These are phyloP conservation scores for Pseudogymnoascus sp. DNA, from an alignment of 2,329 filamentous ascomycete species.

Conservation along the genomic window DNA sequence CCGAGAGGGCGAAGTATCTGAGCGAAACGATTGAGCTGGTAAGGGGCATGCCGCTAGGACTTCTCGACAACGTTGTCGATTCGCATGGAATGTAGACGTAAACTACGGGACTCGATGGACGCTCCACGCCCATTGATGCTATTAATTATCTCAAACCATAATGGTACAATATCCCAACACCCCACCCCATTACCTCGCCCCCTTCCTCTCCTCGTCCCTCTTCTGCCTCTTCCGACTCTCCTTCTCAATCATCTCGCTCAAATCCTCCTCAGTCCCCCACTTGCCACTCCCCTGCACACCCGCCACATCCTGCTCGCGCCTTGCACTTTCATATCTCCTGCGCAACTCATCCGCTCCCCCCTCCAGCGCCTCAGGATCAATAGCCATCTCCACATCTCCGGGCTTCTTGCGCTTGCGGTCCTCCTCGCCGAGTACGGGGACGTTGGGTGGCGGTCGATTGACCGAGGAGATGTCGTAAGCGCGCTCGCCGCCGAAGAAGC, in stretches of 20 bases:
- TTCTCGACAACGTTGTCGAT: not conserved
- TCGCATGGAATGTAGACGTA: not conserved
- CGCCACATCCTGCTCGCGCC: constrained; percentile 53
- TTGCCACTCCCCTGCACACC: constrained; percentile 55
- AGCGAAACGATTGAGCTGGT: not conserved
- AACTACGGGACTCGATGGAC: not conserved
- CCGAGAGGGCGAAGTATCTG: not conserved
- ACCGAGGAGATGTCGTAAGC: constrained; percentile 67
- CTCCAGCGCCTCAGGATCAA: constrained; percentile 75
- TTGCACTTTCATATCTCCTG: constrained; percentile 67
- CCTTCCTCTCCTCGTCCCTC: constrained; percentile 68
- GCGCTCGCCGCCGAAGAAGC: constrained; percentile 93
- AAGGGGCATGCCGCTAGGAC: not conserved
- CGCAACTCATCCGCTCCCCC: constrained; percentile 74
- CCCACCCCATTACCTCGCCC: not conserved
- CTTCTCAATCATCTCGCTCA: constrained; percentile 92
- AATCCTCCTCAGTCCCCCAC: constrained; percentile 77
- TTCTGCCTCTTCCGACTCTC: constrained; percentile 87
- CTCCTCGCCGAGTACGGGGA: constrained; percentile 72
- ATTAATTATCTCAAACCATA: constrained; percentile 2
- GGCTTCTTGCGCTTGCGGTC: constrained; percentile 92
- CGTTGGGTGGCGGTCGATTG: constrained; percentile 33
- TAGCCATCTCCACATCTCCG: constrained; percentile 85
- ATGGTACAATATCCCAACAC: not conserved
- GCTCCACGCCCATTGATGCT: not conserved